Percentiles rank a stretch among this genome's conserved stretches.
These are phyloP conservation scores for Colletotrichum chlorophyti DNA, from an alignment of 2,329 filamentous ascomycete species.

Conservation along the genomic window DNA sequence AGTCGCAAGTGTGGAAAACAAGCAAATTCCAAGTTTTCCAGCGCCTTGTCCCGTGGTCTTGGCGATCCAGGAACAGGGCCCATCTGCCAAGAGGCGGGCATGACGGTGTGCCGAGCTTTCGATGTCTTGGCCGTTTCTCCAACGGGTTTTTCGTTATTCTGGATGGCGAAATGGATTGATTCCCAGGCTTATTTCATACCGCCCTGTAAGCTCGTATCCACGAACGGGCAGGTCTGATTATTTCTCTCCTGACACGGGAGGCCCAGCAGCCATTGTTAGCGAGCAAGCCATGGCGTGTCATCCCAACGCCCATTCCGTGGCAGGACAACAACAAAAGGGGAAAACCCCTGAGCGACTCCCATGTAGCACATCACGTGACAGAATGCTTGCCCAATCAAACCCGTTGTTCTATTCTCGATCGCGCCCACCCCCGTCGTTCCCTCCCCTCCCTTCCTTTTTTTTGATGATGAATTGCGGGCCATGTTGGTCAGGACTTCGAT, in stretches of 20 bases:
- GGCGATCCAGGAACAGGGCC: slow-evolving; percentile 24
- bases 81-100: neutral
- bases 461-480: slow-evolving; percentile 20
- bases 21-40: slow-evolving; percentile 29
- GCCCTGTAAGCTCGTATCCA: slow-evolving; percentile 13
- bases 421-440: neutral
- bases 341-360: slow-evolving; percentile 2
- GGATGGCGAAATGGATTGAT: neutral
- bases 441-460: slow-evolving; percentile 2
- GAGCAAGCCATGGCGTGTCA: slow-evolving; percentile 9
- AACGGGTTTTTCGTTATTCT: neutral
- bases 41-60: slow-evolving; percentile 28
- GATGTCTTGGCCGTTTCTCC: neutral
- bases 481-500: neutral
- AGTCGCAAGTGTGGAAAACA: slow-evolving; percentile 25
- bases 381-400: accelerated
- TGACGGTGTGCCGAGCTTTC: neutral
- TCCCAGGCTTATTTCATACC: no score
- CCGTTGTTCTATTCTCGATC: neutral
- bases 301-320: neutral
- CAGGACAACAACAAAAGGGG: slow-evolving; percentile 6
- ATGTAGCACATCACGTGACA: neutral
- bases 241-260: neutral
- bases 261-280: neutral
- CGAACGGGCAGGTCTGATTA: neutral